Conservation (phyloP, 225 moss, liverwort and hornwort genomes). For the Asterella californica region DNA sequence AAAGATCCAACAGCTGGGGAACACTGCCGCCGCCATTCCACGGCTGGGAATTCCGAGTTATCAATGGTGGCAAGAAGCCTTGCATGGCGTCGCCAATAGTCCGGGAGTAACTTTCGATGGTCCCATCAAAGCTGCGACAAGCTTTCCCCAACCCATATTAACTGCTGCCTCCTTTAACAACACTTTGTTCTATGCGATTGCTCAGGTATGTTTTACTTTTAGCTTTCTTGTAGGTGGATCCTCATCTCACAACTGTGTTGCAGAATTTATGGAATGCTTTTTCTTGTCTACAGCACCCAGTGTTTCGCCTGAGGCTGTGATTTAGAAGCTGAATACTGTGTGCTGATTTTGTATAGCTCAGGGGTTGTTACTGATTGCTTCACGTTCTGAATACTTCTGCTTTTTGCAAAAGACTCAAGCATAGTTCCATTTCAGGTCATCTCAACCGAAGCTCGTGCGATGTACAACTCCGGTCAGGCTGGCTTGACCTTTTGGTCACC, state of each 20-base stretch:
- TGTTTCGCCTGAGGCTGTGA: not conserved
- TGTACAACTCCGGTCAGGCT: slow-evolving; percentile 65
- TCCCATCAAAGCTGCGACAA: slow-evolving; percentile 49
- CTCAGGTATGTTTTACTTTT: slow-evolving; percentile 24
- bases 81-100: slow-evolving; percentile 64
- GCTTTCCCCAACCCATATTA: slow-evolving; percentile 67
- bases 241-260: not conserved
- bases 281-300: not conserved
- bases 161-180: slow-evolving; percentile 61
- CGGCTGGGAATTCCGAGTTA: slow-evolving; percentile 62
- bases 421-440: slow-evolving; percentile 43
- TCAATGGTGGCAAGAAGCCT: slow-evolving; percentile 78
- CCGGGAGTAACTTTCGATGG: slow-evolving; percentile 67
- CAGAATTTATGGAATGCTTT: not conserved
- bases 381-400: not conserved
- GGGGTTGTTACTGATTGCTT: not conserved
- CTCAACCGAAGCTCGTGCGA: slow-evolving; percentile 88
- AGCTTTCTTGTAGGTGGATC: not conserved
- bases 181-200: slow-evolving; percentile 49
- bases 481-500: slow-evolving; percentile 96
- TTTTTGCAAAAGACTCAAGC: not conserved
- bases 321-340: not conserved
- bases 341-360: not conserved
- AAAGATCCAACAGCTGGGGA: slow-evolving; percentile 62
- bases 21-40: slow-evolving; percentile 55